Conservation (phyloP, 164 flowering plant genomes). For the Cinnamomum micranthum region DNA sequence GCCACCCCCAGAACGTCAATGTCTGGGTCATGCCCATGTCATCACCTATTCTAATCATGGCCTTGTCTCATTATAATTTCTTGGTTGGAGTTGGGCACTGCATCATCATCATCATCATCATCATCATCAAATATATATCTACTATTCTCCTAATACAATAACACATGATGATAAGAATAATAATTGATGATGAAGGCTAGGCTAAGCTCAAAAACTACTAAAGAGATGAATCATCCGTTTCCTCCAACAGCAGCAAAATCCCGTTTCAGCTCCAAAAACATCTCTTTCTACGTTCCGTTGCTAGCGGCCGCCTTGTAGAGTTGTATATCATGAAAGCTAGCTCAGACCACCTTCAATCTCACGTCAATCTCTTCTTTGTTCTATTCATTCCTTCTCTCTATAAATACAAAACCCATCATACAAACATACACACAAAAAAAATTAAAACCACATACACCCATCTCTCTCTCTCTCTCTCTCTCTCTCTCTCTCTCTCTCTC, state of each 20-base stretch:
- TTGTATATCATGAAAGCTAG: not conserved
- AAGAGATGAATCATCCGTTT: constrained; percentile 1
- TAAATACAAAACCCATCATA: constrained; percentile 17
- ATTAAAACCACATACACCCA: not conserved
- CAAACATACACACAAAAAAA: not conserved
- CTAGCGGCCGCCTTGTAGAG: not conserved
- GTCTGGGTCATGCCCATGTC: not conserved
- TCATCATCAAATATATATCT: not conserved
- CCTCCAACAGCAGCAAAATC: constrained; percentile 9
- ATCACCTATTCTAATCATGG: not conserved
- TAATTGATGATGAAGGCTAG: not conserved
- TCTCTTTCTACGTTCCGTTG: constrained; percentile 3
- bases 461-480: not conserved
- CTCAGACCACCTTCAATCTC: constrained; percentile 21
- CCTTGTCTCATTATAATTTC: not conserved
- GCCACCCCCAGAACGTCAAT: no score
- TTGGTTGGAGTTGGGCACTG: not conserved
- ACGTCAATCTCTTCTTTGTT: constrained; percentile 2
- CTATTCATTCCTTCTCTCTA: constrained; percentile 11
- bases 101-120: not conserved
- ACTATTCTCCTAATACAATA: no score
- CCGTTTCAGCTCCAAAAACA: not conserved
- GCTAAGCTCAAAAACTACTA: no score
- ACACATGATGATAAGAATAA: not conserved
- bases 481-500: not conserved